Base-by-base conservation (phyloP, 208 protist species). In the Leishmania gerbilli region DNA sequence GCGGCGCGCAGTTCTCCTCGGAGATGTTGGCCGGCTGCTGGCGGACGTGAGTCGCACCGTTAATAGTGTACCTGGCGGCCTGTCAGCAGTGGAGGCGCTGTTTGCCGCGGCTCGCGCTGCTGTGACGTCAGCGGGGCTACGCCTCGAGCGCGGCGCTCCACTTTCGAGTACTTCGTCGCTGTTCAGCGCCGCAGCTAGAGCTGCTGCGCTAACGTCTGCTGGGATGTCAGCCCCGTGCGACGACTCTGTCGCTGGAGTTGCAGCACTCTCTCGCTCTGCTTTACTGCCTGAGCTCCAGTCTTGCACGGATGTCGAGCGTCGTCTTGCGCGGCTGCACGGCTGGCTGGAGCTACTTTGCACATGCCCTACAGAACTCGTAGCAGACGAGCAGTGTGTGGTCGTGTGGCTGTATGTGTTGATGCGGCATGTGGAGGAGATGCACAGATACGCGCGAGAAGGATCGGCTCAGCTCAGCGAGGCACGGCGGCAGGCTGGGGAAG, bases 401-500 rank as follows among this genome's bases (percentile, higher is more conserved):
- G 81, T 81, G 53, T 81, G 81, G 81, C 40, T 81, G 47, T 84
- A 81, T 67, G 21, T 81, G 24, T 24, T 84, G 24, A 84, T 81
- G 81, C 76, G 77, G 27, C 81, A 68, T 49, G 71, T 81, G 71
- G 81, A 84, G 77, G 81, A 81, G 81, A 13, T 84, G 62, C 71
- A 78, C 34, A 42, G n/a, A 55, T 49, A 55, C 69, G 45, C 69
- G 40, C 31, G 42, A 27, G 65, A 45, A 45, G 37, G 65, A 45
- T 11, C 37, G 3, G 17, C 65, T 68, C 65, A 71, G 65, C 31
- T 47, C 34, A 71, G 37, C 37, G 15, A 21, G n/a, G n/a, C 37
- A 45, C 65, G 1, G 19, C 65, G 17, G 13, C 65, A 45, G 15
- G 15, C 31, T 13, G 13, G 9, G 37, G 65, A 71, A 40, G 37